Evolutionary conservation across 257 asterid species (phyloP), one percentile per base, ranked within the genome.

Genomic region (Gentiana macrophylla): DNA sequence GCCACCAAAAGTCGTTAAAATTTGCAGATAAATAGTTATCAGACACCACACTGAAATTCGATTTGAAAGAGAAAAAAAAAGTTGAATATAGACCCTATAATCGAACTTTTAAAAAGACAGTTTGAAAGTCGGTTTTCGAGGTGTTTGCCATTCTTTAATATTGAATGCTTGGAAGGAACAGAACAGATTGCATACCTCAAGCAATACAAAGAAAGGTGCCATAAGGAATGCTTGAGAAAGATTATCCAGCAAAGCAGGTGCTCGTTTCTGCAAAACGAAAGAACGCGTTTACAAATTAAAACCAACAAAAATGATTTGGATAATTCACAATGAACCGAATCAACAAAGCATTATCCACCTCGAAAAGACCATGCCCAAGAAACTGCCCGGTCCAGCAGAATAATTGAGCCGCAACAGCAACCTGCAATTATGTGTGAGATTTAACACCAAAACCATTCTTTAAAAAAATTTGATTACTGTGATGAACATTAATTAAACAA

Each of bases 161-260:
- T 24, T 24, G 24, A 45, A 65, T 35, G 9, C 38, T 89, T 77
- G 67, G 41, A 59, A 57, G 67, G 49, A 57, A 57, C 56, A 6
- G 32, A 68, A 45, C 0, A 41, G 6, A 10, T 5, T 41, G 41
- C 15, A 62, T 70, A 91, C 97, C 99, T 92, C 97, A 0, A 92
- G 84, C 56, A 92, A 68, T 32, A 92, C 97, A 68, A 88, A 92
- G 74, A 74, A 83, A 33, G 99, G 99, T 51, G 94, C 97, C 97
- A 92, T 88, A 32, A 92, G 89, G 64, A 92, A 81, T 33, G 99
- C 97, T 67, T 88, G 97, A 63, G 80, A 70, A 51, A 92, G 94
- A 76, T 92, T 92, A 86, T 88, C 95, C 64, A 92, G 54, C 12
- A 92, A 75, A n/a, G 99, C 97, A 50, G 99, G 99, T 6, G 99